phyloP scores from a whole-genome alignment of 1,284 basidiomycete species.

The Tranzscheliella williamsii region DNA sequence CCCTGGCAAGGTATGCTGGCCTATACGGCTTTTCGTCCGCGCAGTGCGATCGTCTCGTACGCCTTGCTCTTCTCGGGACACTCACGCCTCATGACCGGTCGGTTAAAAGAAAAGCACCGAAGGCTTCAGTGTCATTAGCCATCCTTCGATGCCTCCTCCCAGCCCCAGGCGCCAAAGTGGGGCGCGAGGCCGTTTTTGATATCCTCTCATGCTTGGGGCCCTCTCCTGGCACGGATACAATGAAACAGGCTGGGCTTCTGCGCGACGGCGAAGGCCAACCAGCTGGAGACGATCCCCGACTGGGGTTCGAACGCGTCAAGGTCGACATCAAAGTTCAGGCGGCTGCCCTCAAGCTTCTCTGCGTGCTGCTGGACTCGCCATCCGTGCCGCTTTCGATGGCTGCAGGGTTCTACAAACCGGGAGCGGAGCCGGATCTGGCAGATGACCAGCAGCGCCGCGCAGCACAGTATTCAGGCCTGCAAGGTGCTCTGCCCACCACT shows the following conservation, averaged over 20 bases:
- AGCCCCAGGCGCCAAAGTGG: conserved; percentile 11
- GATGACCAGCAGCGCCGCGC: conserved; percentile 22
- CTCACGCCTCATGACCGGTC: conserved; percentile 7
- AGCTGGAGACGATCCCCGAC: not conserved
- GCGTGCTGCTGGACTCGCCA: conserved; percentile 31
- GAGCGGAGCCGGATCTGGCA: conserved; percentile 8
- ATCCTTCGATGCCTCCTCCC: conserved; percentile 30
- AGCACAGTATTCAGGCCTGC: conserved; percentile 11
- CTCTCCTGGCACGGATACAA: conserved; percentile 15
- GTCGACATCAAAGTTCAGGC: conserved; percentile 35
- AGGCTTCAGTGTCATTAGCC: conserved; percentile 16
- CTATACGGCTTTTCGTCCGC: conserved; percentile 23
- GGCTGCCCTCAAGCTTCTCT: conserved; percentile 30
- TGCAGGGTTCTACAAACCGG: conserved; percentile 17
- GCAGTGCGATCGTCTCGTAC: conserved; percentile 28
- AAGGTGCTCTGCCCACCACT: conserved; percentile 22
- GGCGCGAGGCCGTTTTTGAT: conserved; percentile 21
- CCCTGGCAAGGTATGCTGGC: conserved; percentile 14
- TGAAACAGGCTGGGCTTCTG: conserved; percentile 14
- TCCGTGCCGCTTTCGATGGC: conserved; percentile 20
- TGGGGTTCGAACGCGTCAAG: conserved; percentile 21
- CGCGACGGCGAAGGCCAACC: not conserved
- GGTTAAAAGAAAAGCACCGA: conserved; percentile 18
- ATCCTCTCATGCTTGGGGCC: conserved; percentile 25
- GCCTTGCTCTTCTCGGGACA: conserved; percentile 22